These are phyloP conservation scores for Ascochyta clinopodiicola DNA, from an alignment of 2,329 filamentous ascomycete genomes.

Conservation along the genomic window DNA sequence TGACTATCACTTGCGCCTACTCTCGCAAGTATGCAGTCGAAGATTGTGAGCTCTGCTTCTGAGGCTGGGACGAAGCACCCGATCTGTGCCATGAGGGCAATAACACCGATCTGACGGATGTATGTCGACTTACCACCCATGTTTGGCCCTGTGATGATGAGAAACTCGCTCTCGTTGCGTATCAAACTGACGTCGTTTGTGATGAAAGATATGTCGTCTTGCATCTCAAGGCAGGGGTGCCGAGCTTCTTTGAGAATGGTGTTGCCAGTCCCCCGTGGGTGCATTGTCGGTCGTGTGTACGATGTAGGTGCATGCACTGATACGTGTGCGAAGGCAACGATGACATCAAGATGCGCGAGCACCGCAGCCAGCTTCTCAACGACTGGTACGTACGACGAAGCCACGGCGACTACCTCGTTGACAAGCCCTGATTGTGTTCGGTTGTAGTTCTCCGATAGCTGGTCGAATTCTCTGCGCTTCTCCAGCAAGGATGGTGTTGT, in stretches of 20 bases:
- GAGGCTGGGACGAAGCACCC: conserved; percentile 95
- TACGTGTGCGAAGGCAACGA: conserved; percentile 90
- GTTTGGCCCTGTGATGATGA: conserved; percentile 97
- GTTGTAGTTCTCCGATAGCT: conserved; percentile 93
- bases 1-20: conserved; percentile 96
- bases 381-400: conserved; percentile 92
- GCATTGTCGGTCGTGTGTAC: conserved; percentile 90
- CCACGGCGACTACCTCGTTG: conserved; percentile 89
- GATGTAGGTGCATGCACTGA: conserved; percentile 90
- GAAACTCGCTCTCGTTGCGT: conserved; percentile 81
- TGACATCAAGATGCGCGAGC: conserved; percentile 92
- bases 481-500: conserved; percentile 83
- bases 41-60: conserved; percentile 90
- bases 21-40: conserved; percentile 94
- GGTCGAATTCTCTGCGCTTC: conserved; percentile 88
- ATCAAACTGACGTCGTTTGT: conserved; percentile 91
- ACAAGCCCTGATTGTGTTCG: conserved; percentile 91
- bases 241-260: conserved; percentile 92
- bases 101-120: conserved; percentile 95
- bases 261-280: conserved; percentile 83
- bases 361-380: conserved; percentile 87
- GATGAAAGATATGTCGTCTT: conserved; percentile 98
- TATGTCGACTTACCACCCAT: conserved; percentile 99
- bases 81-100: conserved; percentile 95
- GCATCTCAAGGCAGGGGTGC: conserved; percentile 98